Conservation (phyloP, 306 rosid species). For the Pyrus betulifolia region DNA sequence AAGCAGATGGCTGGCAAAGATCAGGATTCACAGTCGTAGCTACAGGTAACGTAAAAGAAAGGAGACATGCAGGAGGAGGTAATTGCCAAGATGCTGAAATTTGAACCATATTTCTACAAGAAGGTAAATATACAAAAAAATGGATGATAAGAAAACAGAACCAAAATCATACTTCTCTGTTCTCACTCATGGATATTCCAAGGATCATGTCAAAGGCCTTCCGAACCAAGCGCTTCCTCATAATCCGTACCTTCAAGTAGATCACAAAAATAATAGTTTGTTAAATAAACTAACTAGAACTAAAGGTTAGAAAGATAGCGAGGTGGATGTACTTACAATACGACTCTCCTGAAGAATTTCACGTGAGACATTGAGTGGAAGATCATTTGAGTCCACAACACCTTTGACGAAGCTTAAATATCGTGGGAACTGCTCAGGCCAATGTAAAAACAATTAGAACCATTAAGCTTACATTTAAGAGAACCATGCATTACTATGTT, state of each 20-base stretch:
- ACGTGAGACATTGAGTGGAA: conserved; percentile 96
- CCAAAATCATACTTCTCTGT: conserved; percentile 52
- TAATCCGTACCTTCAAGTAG: conserved; percentile 74
- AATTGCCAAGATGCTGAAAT: neutral
- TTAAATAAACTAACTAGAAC: neutral
- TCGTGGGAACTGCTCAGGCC: conserved; percentile 69
- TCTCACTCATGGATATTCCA: conserved; percentile 91
- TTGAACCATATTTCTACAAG: neutral
- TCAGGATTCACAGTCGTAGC: neutral
- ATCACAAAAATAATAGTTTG: conserved; percentile 3
- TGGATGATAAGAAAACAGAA: conserved; percentile 2
- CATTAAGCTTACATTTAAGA: neutral
- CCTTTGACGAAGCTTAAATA: conserved; percentile 94
- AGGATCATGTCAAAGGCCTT: conserved; percentile 96
- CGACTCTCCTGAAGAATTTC: conserved; percentile 99
- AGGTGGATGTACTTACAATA: conserved; percentile 45
- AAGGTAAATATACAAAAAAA: neutral
- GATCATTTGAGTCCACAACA: conserved; percentile 93
- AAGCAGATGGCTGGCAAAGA: neutral
- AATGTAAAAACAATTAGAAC: conserved; percentile 15
- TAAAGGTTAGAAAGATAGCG: neutral
- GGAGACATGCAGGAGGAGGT: neutral
- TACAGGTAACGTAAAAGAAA: neutral
- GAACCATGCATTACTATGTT: neutral
- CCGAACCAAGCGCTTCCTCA: conserved; percentile 90